These are phyloP conservation scores for Lecanicillium sp. DNA, from an alignment of 2,329 filamentous ascomycete species.

Conservation along the genomic window DNA sequence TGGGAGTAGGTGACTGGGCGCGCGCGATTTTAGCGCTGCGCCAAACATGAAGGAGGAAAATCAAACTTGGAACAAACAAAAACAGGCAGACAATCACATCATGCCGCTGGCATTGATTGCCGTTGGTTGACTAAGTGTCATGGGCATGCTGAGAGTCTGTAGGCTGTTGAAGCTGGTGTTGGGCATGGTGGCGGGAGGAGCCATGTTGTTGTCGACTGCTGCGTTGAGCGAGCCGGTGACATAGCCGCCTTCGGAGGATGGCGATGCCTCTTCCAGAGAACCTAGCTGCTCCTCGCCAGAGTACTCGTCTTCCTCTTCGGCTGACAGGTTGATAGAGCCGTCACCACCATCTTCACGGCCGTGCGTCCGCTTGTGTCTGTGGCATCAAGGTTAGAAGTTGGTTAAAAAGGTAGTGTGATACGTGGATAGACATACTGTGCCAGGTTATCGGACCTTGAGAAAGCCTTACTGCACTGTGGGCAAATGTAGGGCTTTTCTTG, in stretches of 20 bases:
- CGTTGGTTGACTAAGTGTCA: conserved; percentile 52
- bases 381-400: conserved; percentile 47
- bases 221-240: conserved; percentile 43
- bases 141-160: conserved; percentile 56
- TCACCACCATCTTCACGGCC: conserved; percentile 57
- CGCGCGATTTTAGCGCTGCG: background rate
- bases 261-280: conserved; percentile 71
- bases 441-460: conserved; percentile 96
- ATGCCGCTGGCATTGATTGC: conserved; percentile 37
- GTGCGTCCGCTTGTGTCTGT: conserved; percentile 68
- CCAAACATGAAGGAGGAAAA: conserved; percentile 9
- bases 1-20: conserved; percentile 3
- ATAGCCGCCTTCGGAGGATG: conserved; percentile 62
- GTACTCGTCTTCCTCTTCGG: conserved; percentile 79
- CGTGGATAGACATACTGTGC: conserved; percentile 52
- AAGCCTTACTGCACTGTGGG: conserved; percentile 96
- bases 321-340: conserved; percentile 54
- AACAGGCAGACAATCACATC: conserved; percentile 25
- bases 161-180: conserved; percentile 45
- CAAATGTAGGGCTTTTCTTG: conserved; percentile 98
- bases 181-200: conserved; percentile 13
- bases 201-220: conserved; percentile 23
- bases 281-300: conserved; percentile 78
- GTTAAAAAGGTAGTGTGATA: conserved; percentile 31
- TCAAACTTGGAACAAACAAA: conserved; percentile 8